phyloP scores from a whole-genome alignment of 2,329 filamentous ascomycete species.

The Fusarium pininemorale region DNA sequence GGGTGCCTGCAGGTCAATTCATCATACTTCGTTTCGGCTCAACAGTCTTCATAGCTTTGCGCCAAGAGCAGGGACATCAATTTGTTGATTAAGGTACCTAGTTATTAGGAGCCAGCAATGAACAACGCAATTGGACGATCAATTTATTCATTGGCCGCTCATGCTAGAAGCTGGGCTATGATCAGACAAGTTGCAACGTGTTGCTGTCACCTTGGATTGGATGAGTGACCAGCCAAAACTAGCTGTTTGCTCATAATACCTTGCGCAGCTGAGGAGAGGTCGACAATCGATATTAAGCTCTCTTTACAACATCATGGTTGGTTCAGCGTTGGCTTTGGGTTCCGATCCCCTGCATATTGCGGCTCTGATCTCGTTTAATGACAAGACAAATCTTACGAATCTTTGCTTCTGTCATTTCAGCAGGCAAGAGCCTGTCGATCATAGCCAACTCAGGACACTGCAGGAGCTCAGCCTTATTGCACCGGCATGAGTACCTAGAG shows the following conservation, averaged over 20 bases:
- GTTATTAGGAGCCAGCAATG: neutral
- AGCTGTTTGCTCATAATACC: conserved; percentile 5
- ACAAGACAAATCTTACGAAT: neutral
- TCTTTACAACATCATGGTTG: conserved; percentile 20
- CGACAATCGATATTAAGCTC: neutral
- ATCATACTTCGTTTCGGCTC: neutral
- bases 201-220: neutral
- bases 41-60: neutral
- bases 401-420: conserved; percentile 32
- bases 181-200: neutral
- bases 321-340: neutral
- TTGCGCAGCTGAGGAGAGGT: conserved; percentile 24
- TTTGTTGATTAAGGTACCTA: neutral
- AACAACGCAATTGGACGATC: neutral
- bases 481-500: neutral
- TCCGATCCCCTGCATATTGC: conserved; percentile 26
- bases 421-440: conserved; percentile 32
- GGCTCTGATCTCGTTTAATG: conserved; percentile 15
- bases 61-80: neutral
- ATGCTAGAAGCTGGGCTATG: neutral
- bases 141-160: neutral
- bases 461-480: conserved; percentile 34
- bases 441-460: conserved; percentile 9
- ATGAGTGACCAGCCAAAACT: conserved; percentile 1
- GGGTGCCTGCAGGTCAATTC: neutral